These are phyloP conservation scores for Entonaema liquescens DNA, from an alignment of 495 filamentous ascomycete genomes.

Conservation along the genomic window DNA sequence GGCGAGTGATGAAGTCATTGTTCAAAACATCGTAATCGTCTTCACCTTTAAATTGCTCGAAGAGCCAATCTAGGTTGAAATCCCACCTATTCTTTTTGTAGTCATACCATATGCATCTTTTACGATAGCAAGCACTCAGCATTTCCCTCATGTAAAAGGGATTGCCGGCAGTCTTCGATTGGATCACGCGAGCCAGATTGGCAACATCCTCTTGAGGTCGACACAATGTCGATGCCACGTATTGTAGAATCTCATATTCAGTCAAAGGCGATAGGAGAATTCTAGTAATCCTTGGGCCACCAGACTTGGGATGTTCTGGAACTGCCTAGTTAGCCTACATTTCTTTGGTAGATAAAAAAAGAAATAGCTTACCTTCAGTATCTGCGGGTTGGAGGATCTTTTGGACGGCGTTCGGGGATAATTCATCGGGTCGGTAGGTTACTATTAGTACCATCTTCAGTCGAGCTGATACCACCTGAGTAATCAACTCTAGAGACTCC, in stretches of 20 bases:
- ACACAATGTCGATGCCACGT: constrained; percentile 78
- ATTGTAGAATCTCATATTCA: constrained; percentile 78
- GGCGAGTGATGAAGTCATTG: constrained; percentile 78
- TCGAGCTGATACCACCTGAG: constrained; percentile 73
- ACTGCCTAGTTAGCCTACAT: constrained; percentile 49
- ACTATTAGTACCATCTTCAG: constrained; percentile 82
- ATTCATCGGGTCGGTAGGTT: constrained; percentile 66
- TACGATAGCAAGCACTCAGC: constrained; percentile 85
- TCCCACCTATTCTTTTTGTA: constrained; percentile 81
- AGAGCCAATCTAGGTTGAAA: constrained; percentile 84
- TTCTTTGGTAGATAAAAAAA: background rate
- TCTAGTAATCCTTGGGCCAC: constrained; percentile 64
- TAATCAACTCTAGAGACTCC: constrained; percentile 81
- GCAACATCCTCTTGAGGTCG: constrained; percentile 66
- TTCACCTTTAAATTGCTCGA: constrained; percentile 79
- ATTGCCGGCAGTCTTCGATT: constrained; percentile 83
- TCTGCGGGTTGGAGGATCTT: constrained; percentile 57
- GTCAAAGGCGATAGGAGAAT: constrained; percentile 72
- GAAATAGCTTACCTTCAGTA: constrained; percentile 51
- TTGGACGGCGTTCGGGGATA: constrained; percentile 55
- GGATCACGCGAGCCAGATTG: constrained; percentile 74
- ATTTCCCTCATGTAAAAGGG: constrained; percentile 91
- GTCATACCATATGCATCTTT: constrained; percentile 87
- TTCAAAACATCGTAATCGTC: constrained; percentile 80
- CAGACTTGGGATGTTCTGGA: constrained; percentile 54